phyloP scores from a whole-genome alignment of 371 early-diverging fungal genomes.

The Actinomortierella ambigua region DNA sequence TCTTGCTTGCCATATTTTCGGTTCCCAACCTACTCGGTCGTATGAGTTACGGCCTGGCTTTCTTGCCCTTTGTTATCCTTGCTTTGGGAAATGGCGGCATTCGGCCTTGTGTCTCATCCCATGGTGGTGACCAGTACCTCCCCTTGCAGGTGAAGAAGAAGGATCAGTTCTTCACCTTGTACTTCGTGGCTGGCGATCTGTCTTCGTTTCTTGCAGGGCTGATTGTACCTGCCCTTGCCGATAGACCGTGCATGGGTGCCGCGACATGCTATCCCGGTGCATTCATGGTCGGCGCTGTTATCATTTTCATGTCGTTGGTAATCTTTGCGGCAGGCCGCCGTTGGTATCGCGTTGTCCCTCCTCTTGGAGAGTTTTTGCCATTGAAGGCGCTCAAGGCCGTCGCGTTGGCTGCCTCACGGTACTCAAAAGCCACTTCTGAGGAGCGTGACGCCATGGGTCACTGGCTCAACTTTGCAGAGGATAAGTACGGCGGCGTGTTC shows the following conservation, averaged over 20 bases:
- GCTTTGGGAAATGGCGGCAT: conserved; percentile 57
- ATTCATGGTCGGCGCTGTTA: conserved; percentile 3
- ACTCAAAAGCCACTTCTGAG: neutral
- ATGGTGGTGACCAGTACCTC: conserved; percentile 45
- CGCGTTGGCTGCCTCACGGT: neutral
- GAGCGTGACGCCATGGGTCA: neutral
- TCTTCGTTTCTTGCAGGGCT: conserved; percentile 4
- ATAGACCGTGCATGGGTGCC: neutral
- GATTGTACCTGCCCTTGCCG: conserved; percentile 1
- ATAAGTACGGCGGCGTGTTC: conserved; percentile 3
- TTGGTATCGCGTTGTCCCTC: conserved; percentile 56
- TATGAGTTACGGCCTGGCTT: too few relatives aligned
- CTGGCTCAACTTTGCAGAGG: conserved; percentile 13
- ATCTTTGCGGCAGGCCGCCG: conserved; percentile 49
- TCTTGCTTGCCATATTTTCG: too few relatives aligned
- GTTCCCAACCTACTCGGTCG: too few relatives aligned
- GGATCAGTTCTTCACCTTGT: conserved; percentile 7
- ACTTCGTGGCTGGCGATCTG: conserved; percentile 6
- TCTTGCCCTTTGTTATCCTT: neutral
- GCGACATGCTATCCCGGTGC: conserved; percentile 3
- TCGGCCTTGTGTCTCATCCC: conserved; percentile 56
- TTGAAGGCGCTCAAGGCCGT: conserved; percentile 23
- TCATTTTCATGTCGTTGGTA: conserved; percentile 26
- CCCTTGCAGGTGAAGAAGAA: conserved; percentile 12
- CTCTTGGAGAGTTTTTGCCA: conserved; percentile 52